Evolutionary conservation across 306 rosid genomes (phyloP).

Genomic region (peach (Prunus persica)): DNA sequence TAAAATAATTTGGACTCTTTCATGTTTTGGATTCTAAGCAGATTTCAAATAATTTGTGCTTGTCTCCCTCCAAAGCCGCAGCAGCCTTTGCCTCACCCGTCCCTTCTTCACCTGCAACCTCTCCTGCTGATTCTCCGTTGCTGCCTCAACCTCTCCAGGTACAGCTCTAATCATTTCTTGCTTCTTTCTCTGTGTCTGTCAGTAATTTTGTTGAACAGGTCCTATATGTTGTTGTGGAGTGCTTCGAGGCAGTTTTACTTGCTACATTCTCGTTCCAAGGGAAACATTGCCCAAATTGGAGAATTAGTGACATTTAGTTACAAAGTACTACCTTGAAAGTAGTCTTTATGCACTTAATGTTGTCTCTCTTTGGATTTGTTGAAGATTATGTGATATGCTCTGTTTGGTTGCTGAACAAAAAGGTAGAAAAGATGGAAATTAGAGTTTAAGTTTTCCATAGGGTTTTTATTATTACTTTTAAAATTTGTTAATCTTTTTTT

Average conservation of each 20-base stretch:
- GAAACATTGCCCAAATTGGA: not conserved
- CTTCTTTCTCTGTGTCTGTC: not conserved
- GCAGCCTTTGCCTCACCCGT: slow-evolving; percentile 11
- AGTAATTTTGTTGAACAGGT: slow-evolving; percentile 7
- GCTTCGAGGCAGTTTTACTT: no score
- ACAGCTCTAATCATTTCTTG: not conserved
- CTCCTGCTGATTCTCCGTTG: slow-evolving; percentile 47
- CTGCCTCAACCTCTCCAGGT: slow-evolving; percentile 47
- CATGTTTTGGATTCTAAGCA: no score
- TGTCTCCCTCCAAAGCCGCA: slow-evolving; percentile 26
- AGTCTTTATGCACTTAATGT: not conserved
- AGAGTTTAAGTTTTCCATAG: no score
- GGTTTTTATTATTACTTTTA: no score
- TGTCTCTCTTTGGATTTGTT: no score
- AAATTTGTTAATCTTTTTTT: no score
- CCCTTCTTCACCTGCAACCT: slow-evolving; percentile 22
- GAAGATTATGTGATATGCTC: not conserved
- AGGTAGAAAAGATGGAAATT: not conserved
- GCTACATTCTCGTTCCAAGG: not conserved
- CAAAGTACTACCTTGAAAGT: not conserved
- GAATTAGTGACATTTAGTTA: not conserved
- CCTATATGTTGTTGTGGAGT: not conserved
- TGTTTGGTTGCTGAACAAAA: not conserved
- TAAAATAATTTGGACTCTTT: no score
- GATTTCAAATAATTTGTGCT: not conserved